phyloP scores from a whole-genome alignment of 331 rosid species.

The Malus hybrid region DNA sequence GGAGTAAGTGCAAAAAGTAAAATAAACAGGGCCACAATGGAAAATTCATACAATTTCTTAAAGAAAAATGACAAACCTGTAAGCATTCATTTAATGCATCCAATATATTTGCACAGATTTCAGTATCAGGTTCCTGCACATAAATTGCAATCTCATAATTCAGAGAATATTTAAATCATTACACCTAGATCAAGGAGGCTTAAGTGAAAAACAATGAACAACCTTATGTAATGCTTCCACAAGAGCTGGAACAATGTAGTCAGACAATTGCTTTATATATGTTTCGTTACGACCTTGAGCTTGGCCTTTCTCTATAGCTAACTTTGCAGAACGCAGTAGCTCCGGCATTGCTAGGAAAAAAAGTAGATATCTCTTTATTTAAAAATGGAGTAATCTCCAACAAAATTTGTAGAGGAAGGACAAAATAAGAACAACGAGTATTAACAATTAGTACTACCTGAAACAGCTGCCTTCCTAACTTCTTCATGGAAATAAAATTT shows the following conservation, averaged over 20 bases:
- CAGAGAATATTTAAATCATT: neutral
- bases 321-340: slow-evolving; percentile 59
- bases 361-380: neutral
- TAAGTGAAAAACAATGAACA: neutral
- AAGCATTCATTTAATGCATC: slow-evolving; percentile 62
- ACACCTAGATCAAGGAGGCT: neutral
- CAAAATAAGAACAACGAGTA: neutral
- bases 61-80: slow-evolving; percentile 38
- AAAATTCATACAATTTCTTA: neutral
- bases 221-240: slow-evolving; percentile 74
- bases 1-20: neutral
- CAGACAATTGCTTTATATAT: slow-evolving; percentile 58
- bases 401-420: neutral
- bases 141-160: neutral
- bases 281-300: slow-evolving; percentile 55
- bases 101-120: slow-evolving; percentile 62
- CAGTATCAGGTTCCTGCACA: slow-evolving; percentile 70
- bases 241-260: slow-evolving; percentile 62
- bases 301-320: slow-evolving; percentile 59
- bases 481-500: slow-evolving; percentile 75
- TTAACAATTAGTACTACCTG: slow-evolving; percentile 34
- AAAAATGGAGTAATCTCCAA: neutral
- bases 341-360: slow-evolving; percentile 60
- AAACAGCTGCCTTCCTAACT: slow-evolving; percentile 81
- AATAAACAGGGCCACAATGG: neutral